phyloP scores from a whole-genome alignment of 2,329 filamentous ascomycete genomes.

The Paraphaeosphaeria sporulosa region DNA sequence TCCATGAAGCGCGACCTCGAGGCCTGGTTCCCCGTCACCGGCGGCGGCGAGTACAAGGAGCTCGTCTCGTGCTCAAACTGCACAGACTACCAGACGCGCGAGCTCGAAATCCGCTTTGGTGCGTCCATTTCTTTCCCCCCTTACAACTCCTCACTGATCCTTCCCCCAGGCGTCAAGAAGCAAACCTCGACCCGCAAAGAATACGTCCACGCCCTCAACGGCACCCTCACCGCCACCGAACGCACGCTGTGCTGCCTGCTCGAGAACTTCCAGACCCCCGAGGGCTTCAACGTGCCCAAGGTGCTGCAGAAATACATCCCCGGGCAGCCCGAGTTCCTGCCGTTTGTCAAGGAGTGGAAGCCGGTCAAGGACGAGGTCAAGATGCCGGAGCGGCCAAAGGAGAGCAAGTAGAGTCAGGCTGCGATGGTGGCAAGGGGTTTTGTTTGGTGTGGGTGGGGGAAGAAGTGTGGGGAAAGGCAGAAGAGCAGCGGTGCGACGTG shows the following conservation, averaged over 20 bases:
- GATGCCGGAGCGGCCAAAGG: conserved; percentile 34
- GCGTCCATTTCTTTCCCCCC: background rate
- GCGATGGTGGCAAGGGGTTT: background rate
- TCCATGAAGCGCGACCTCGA: conserved; percentile 95
- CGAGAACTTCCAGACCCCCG: conserved; percentile 95
- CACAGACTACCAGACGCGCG: conserved; percentile 95
- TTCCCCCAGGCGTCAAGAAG: conserved; percentile 73
- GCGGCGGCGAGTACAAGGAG: conserved; percentile 93
- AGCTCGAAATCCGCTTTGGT: conserved; percentile 87
- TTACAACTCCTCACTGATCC: background rate
- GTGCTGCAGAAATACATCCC: conserved; percentile 72
- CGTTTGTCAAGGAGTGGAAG: conserved; percentile 77
- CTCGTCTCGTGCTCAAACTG: conserved; percentile 98
- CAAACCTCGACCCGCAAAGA: conserved; percentile 78
- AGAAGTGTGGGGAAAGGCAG: too few species aligned
- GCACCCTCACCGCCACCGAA: conserved; percentile 85
- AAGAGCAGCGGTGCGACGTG: too few species aligned
- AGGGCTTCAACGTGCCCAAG: conserved; percentile 59
- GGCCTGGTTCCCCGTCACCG: conserved; percentile 69
- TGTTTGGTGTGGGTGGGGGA: background rate
- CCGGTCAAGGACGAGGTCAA: conserved; percentile 39
- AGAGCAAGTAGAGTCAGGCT: background rate
- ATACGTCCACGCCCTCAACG: conserved; percentile 93
- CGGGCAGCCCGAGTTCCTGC: conserved; percentile 86
- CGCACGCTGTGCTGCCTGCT: conserved; percentile 92